Conservation (phyloP, 148 eudicot genomes). For the Pharnaceum exiguum region DNA sequence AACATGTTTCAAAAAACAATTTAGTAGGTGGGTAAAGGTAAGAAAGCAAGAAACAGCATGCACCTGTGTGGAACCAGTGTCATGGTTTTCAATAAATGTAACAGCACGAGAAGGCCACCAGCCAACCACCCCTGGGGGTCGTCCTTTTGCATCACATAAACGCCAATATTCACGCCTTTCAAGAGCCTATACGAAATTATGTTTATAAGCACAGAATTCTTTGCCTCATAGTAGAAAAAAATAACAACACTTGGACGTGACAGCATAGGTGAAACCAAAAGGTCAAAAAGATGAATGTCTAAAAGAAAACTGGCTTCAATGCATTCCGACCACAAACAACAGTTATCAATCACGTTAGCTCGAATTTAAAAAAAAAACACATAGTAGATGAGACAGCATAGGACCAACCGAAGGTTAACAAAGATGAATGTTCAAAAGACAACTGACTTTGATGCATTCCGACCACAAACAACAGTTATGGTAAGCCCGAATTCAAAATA, state of each 20-base stretch:
- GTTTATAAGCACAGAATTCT: background rate
- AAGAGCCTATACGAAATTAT: conserved; percentile 43
- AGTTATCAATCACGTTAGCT: too few relatives aligned
- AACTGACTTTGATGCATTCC: too few relatives aligned
- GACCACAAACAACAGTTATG: too few relatives aligned
- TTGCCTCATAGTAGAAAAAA: background rate
- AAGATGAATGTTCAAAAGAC: too few relatives aligned
- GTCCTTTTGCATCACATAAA: conserved; percentile 77
- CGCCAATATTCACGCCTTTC: conserved; percentile 97
- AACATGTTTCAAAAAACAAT: too few relatives aligned
- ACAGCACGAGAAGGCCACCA: conserved; percentile 99
- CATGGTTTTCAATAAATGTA: conserved; percentile 98
- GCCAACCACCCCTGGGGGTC: conserved; percentile 98
- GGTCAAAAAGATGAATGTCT: background rate
- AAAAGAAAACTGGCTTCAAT: too few relatives aligned
- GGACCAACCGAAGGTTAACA: too few relatives aligned
- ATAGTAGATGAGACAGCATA: too few relatives aligned
- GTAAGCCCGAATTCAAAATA: too few relatives aligned
- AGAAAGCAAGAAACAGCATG: conserved; percentile 1
- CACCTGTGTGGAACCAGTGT: conserved; percentile 99
- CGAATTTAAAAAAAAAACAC: too few relatives aligned
- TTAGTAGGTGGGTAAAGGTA: background rate
- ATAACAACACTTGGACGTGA: background rate
- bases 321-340: too few relatives aligned
- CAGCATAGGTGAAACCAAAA: background rate